Evolutionary conservation across 305 asterid genomes (phyloP), one percentile per base, ranked within the genome.

Genomic region (Lippia alba): DNA sequence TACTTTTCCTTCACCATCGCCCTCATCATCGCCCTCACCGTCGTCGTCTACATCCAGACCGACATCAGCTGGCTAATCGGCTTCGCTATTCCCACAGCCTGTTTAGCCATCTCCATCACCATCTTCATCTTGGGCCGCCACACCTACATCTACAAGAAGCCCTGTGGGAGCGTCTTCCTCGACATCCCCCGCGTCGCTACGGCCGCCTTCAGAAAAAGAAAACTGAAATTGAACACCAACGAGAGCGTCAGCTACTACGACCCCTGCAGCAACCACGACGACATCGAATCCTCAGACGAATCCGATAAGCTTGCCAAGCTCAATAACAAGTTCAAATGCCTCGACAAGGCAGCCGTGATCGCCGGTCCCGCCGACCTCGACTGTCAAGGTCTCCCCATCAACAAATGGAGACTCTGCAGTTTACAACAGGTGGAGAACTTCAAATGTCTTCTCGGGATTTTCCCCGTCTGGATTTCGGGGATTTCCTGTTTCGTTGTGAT

Each of bases 1-100:
- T 91, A 86, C 73, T 80, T 91, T 6, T 87, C 94, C 8, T 91
- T 91, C 81, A 89, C 97, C 5, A 24, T 85, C 18, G 97, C 95
- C n/a, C 91, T 91, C 53, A 10, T 89, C 4, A 71, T 91, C 16
- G 95, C 96, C 36, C 86, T 91, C 62, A 84, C 93, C 0, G 82
- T 68, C 0, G 97, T 89, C 6, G 82, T 91, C 79, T 91, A 91
- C 45, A 54, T 91, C 11, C 96, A 91, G 69, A 91, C 97, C 0
- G 83, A 87, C 69, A 40, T 91, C 78, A 91, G 96, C 45, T 91
- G 97, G 97, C 39, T 65, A 24, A 41, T 84, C 0, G 97, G 97
- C 18, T 89, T 82, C 36, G 82, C 88, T 5, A 88, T 91, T 15
- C 97, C 97, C 60, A 88, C 94, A 0, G 87, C 76, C 48, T 89